phyloP scores from a whole-genome alignment of 805 yeast genomes.

The Starmerella riodocensis region DNA sequence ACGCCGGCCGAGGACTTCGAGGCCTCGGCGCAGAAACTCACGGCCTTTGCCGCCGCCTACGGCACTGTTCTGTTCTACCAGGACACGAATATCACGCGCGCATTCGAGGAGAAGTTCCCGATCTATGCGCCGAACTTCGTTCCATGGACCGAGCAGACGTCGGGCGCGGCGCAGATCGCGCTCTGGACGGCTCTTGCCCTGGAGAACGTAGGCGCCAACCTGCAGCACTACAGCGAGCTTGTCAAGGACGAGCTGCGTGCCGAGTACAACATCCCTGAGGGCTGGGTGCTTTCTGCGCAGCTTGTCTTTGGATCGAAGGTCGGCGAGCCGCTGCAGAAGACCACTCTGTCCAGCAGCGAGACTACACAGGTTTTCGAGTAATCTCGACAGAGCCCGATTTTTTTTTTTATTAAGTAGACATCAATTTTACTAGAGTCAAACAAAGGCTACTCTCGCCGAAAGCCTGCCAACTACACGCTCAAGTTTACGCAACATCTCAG shows the following conservation, averaged over 20 bases:
- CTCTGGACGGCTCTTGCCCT: constrained; percentile 38
- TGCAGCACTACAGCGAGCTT: constrained; percentile 41
- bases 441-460: too few species aligned
- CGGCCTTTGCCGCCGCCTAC: constrained; percentile 33
- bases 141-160: constrained; percentile 35
- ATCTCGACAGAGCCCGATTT: too few species aligned
- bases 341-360: constrained; percentile 34
- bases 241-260: constrained; percentile 30
- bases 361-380: constrained; percentile 22
- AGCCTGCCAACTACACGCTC: too few species aligned
- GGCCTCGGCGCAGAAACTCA: constrained; percentile 33
- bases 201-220: constrained; percentile 37
- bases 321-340: constrained; percentile 30
- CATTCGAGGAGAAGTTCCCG: constrained; percentile 34
- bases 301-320: constrained; percentile 38
- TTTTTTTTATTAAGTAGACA: too few species aligned
- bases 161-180: constrained; percentile 36
- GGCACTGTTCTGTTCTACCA: constrained; percentile 40
- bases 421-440: too few species aligned
- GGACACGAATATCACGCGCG: constrained; percentile 31
- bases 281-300: constrained; percentile 38
- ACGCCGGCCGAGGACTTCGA: constrained; percentile 29
- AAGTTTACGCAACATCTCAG: too few species aligned
- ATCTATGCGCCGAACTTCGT: constrained; percentile 36
- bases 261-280: constrained; percentile 32